These are phyloP conservation scores for Backusella psychrophila DNA, from an alignment of 192 early-diverging fungal species.

Conservation along the genomic window DNA sequence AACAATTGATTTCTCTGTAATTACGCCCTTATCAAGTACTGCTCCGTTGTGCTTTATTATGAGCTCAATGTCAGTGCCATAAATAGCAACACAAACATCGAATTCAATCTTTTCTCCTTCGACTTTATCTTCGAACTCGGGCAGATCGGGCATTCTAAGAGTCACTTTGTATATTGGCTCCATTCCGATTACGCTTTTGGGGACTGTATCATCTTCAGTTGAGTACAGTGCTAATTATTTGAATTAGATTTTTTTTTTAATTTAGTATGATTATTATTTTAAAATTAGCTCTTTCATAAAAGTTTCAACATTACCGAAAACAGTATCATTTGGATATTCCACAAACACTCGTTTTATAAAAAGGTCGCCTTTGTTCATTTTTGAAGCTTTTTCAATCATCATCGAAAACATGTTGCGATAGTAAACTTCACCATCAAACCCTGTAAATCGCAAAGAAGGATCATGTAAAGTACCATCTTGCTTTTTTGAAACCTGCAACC, in stretches of 20 bases:
- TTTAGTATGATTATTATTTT: neutral
- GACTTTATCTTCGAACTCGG: neutral
- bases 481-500: conserved; percentile 17
- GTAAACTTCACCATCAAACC: neutral
- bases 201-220: neutral
- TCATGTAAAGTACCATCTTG: neutral
- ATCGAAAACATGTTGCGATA: neutral
- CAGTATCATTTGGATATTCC: neutral
- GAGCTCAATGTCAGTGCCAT: neutral
- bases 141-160: neutral
- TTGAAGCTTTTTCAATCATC: neutral
- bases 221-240: neutral
- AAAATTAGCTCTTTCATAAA: neutral
- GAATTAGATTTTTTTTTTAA: neutral
- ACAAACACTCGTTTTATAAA: neutral
- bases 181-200: neutral
- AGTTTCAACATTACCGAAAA: neutral
- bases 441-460: neutral
- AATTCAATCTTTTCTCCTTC: neutral
- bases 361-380: neutral
- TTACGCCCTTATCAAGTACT: neutral
- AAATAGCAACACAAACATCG: neutral
- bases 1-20: neutral
- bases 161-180: conserved; percentile 3
- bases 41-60: neutral